A percentile compares a stretch with the other conserved stretches of the same genome.
phyloP scores from a whole-genome alignment of 1,139 yeast species.

The Chernovozyma sophiae-reginae region DNA sequence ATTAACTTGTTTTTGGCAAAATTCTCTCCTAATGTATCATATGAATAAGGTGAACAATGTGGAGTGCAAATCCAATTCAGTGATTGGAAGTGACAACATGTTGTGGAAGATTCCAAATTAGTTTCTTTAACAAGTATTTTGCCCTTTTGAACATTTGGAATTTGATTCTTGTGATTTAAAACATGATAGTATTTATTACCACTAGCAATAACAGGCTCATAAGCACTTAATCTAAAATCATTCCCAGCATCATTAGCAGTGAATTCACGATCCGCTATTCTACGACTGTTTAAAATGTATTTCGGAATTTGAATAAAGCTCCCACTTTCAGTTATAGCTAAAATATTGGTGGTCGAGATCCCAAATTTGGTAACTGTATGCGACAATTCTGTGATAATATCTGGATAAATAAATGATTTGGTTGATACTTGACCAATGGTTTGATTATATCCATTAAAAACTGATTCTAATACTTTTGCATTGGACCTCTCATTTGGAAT shows the following conservation, averaged over 20 bases:
- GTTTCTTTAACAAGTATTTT: constrained; percentile 57
- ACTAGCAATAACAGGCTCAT: constrained; percentile 57
- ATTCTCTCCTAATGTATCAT: constrained; percentile 65
- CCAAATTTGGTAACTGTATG: constrained; percentile 69
- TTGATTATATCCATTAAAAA: constrained; percentile 24
- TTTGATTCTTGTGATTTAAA: constrained; percentile 32
- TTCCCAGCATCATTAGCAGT: constrained; percentile 48
- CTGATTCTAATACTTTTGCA: constrained; percentile 15
- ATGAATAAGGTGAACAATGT: constrained; percentile 77
- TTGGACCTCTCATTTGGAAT: constrained; percentile 39
- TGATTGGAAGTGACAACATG: constrained; percentile 62
- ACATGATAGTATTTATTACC: constrained; percentile 31
- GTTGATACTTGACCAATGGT: constrained; percentile 29
- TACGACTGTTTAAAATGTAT: constrained; percentile 54
- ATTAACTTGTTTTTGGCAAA: constrained; percentile 68
- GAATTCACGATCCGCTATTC: constrained; percentile 53
- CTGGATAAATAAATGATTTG: constrained; percentile 62
- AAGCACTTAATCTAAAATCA: constrained; percentile 62
- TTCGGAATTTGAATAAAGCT: constrained; percentile 73
- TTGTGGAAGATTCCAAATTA: constrained; percentile 73
- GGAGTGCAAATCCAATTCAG: constrained; percentile 72
- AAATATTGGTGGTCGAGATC: constrained; percentile 65
- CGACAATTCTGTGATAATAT: constrained; percentile 45
- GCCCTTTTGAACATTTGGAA: constrained; percentile 26
- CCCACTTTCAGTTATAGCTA: constrained; percentile 57